phyloP scores from a whole-genome alignment of 371 early-diverging fungal species.

The Mortierella sp. region DNA sequence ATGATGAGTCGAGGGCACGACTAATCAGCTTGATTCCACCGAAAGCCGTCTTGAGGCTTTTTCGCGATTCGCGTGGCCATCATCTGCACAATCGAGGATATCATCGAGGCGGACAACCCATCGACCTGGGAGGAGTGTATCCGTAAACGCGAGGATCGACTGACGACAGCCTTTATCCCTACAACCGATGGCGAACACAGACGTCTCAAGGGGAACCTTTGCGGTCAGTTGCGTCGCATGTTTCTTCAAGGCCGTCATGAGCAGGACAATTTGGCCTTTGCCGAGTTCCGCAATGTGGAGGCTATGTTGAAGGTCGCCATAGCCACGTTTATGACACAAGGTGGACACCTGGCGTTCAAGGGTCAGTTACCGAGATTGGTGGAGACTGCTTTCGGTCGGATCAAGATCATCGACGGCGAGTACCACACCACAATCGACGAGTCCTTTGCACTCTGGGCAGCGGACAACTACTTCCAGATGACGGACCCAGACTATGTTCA shows the following conservation, averaged over 20 bases:
- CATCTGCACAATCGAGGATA: conserved; percentile 26
- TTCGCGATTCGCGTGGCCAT: conserved; percentile 13
- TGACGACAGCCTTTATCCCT: conserved; percentile 19
- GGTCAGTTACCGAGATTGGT: conserved; percentile 26
- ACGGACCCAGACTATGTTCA: conserved; percentile 10
- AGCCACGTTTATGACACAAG: conserved; percentile 20
- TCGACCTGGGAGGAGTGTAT: conserved; percentile 18
- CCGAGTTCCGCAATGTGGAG: conserved; percentile 18
- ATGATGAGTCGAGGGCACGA: not conserved
- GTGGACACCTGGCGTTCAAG: conserved; percentile 23
- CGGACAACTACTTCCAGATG: conserved; percentile 22
- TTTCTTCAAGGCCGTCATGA: conserved; percentile 18
- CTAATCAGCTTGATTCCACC: not conserved
- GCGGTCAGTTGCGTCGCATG: conserved; percentile 18
- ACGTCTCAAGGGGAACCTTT: conserved; percentile 26
- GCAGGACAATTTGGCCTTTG: not conserved
- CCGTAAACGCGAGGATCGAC: conserved; percentile 8
- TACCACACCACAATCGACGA: conserved; percentile 19
- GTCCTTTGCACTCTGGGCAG: conserved; percentile 23
- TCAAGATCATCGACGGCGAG: conserved; percentile 13
- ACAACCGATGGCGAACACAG: conserved; percentile 7
- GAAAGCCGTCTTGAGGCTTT: conserved; percentile 1
- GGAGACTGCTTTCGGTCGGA: conserved; percentile 21
- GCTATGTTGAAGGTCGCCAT: conserved; percentile 7
- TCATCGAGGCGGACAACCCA: conserved; percentile 17